Evolutionary conservation across 2,329 filamentous ascomycete species (phyloP).

Genomic region (Colletotrichum trifolii): DNA sequence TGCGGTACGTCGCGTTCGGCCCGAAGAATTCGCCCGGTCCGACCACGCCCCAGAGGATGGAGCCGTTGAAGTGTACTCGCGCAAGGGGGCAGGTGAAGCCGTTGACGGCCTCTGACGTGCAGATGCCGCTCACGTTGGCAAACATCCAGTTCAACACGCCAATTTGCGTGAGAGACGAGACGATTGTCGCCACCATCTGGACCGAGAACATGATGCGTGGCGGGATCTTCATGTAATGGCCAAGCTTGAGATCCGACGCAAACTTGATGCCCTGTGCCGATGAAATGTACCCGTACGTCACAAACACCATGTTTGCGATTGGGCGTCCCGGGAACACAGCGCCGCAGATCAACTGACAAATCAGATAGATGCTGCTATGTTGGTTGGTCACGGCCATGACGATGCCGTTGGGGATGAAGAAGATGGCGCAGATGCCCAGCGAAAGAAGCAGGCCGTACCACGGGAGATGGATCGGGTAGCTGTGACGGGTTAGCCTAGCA

Average conservation of each 20-base stretch:
- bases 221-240: conserved; percentile 89
- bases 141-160: conserved; percentile 93
- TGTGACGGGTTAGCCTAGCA: conserved; percentile 42
- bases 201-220: conserved; percentile 83
- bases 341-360: conserved; percentile 87
- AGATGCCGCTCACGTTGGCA: conserved; percentile 78
- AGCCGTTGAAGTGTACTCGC: conserved; percentile 89
- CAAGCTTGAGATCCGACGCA: conserved; percentile 86
- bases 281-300: conserved; percentile 90
- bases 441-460: conserved; percentile 89
- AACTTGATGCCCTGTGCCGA: conserved; percentile 92
- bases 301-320: conserved; percentile 93
- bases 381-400: conserved; percentile 95
- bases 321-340: conserved; percentile 85
- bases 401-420: conserved; percentile 92
- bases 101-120: conserved; percentile 82
- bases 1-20: conserved; percentile 76
- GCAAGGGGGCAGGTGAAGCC: conserved; percentile 90
- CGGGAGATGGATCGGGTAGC: conserved; percentile 82
- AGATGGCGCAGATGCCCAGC: conserved; percentile 79
- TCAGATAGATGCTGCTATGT: conserved; percentile 86
- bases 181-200: conserved; percentile 79
- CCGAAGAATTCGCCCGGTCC: conserved; percentile 88
- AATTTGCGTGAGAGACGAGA: conserved; percentile 85
- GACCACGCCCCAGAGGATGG: conserved; percentile 89